Evolutionary conservation across 2,329 filamentous ascomycete species (phyloP).

Genomic region (Penicillium sp.): DNA sequence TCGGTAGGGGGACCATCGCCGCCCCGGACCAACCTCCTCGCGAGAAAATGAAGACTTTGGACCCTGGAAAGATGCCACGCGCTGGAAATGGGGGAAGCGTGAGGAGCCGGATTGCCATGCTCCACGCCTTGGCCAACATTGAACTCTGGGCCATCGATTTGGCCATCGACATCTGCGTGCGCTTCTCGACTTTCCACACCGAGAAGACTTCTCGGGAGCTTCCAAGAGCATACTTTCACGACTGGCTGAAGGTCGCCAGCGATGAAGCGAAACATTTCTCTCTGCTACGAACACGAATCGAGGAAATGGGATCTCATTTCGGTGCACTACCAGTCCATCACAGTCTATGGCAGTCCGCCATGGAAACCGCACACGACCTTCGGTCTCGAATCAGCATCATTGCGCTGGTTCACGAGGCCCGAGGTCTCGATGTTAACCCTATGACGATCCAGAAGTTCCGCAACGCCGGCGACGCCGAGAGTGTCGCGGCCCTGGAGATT

Average conservation of each 20-base stretch:
- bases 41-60: constrained; percentile 37
- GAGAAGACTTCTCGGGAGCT: constrained; percentile 25
- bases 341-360: constrained; percentile 44
- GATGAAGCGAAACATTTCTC: constrained; percentile 49
- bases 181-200: constrained; percentile 44
- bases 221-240: constrained; percentile 45
- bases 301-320: constrained; percentile 44
- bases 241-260: constrained; percentile 47
- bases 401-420: constrained; percentile 46
- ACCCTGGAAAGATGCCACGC: constrained; percentile 40
- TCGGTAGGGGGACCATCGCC: constrained; percentile 36
- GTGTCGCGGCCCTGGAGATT: constrained; percentile 40
- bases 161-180: constrained; percentile 46
- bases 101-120: constrained; percentile 45
- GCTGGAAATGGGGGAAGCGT: constrained; percentile 41
- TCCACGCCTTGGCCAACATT: constrained; percentile 47
- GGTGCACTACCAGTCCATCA: constrained; percentile 46
- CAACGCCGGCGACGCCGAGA: constrained; percentile 39
- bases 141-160: constrained; percentile 49
- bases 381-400: constrained; percentile 46
- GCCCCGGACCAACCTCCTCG: constrained; percentile 42
- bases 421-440: constrained; percentile 46
- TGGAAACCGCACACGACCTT: constrained; percentile 42
- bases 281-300: constrained; percentile 42
- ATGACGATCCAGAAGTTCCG: constrained; percentile 48